Conservation (phyloP, 1,284 basidiomycete species). For the Leccinum insolens region DNA sequence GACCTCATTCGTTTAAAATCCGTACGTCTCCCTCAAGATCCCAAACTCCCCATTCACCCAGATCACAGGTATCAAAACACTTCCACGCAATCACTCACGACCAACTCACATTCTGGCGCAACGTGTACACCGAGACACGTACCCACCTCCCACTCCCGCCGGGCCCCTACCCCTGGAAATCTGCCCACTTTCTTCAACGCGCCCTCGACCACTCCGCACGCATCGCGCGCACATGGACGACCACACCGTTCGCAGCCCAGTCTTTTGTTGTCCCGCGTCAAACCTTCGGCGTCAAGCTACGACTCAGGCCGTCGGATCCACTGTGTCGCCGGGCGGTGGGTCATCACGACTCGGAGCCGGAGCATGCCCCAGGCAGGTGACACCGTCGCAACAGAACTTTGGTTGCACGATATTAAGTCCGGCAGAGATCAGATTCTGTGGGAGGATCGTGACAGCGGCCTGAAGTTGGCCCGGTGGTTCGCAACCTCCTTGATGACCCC, state of each 20-base stretch:
- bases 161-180: conserved; percentile 24
- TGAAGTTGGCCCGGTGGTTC: too few species aligned
- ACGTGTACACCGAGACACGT: conserved; percentile 10
- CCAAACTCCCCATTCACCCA: not conserved
- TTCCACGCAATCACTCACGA: conserved; percentile 12
- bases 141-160: conserved; percentile 20
- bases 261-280: not conserved
- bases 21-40: conserved; percentile 13
- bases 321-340: conserved; percentile 22
- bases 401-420: conserved; percentile 16
- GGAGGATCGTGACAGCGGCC: too few species aligned
- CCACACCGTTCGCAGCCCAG: conserved; percentile 10
- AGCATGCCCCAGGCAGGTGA: conserved; percentile 3
- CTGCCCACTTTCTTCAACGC: conserved; percentile 17
- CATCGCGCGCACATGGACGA: conserved; percentile 19
- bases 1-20: conserved; percentile 20
- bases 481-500: too few species aligned
- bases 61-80: conserved; percentile 19
- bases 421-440: too few species aligned
- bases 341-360: conserved; percentile 9
- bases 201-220: conserved; percentile 21
- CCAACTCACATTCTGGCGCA: conserved; percentile 19
- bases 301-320: not conserved
- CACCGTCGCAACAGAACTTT: not conserved
- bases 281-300: too few species aligned